These are phyloP conservation scores for Stipa capillata DNA, from an alignment of 176 grass and related monocot genomes.

Conservation along the genomic window DNA sequence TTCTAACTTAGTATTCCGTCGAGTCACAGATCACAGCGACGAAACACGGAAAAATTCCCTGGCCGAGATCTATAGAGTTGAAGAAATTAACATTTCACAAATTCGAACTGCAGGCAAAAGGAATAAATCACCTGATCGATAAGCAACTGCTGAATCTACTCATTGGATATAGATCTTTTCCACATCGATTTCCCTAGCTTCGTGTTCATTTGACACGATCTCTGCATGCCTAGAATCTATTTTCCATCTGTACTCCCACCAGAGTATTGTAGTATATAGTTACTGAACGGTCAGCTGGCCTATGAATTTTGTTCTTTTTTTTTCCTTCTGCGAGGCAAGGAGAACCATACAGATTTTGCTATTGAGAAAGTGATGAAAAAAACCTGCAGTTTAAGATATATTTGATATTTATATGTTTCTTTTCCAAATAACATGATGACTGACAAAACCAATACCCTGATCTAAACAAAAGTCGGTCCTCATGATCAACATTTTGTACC, in stretches of 20 bases:
- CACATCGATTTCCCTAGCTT: too few species aligned
- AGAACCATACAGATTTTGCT: too few species aligned
- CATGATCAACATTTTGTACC: background rate
- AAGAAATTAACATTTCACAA: background rate
- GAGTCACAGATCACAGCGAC: background rate
- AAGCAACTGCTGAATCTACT: background rate
- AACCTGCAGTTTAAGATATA: background rate
- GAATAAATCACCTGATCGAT: background rate
- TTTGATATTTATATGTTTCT: too few species aligned
- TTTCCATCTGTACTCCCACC: background rate
- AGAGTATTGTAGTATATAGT: too few species aligned
- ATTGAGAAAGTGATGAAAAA: background rate
- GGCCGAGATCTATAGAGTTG: background rate
- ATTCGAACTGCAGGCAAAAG: background rate
- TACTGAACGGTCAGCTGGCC: background rate
- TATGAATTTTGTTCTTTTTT: too few species aligned
- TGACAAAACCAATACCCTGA: background rate
- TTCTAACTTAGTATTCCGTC: background rate
- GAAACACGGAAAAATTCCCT: background rate
- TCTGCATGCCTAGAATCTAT: background rate
- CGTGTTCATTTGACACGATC: background rate
- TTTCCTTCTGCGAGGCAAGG: background rate
- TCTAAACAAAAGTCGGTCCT: background rate
- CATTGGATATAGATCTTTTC: too few species aligned
- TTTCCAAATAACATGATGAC: background rate